Evolutionary conservation across 495 filamentous ascomycete genomes (phyloP), one percentile per base, ranked within the genome.

Genomic region (Delitschia confertaspora): DNA sequence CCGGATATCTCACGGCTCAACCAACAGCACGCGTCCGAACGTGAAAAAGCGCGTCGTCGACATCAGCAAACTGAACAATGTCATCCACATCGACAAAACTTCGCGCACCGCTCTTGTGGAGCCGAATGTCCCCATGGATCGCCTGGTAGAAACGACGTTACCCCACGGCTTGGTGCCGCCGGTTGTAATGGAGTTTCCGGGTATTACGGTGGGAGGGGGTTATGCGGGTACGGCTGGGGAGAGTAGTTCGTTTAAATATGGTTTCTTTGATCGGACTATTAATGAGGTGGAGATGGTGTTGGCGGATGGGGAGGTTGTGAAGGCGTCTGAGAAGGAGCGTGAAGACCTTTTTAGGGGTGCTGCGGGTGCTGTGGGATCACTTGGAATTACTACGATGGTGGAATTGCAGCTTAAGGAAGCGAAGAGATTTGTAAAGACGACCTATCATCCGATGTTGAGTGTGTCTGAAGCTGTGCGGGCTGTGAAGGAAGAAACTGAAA

Each of bases 1-100:
- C 64, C 76, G 83, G 39, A 85, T 89, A 62, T 76, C 67, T 62
- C 83, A 88, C 68, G 83, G 84, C 45, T 78, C 78, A 0, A 87
- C 83, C 22, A 88, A 87, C 62, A 79, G 70, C 59, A 88, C 82
- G 13, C 77, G 81, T 1, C 69, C 66, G 4, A 57, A 63, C 2
- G 44, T 54, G 10, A 57, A 64, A 30, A 58, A 60, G 29, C 58
- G 56, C 34, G 68, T 68, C 6, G 63, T 82, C 32, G 74, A 85
- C 55, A 80, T 69, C 31, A 69, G 56, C 33, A n/a, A 35, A 7
- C 55, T 66, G 13, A 23, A 42, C 6, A 40, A 62, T 45, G 56
- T 66, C 0, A 36, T 66, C 0, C 42, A 57, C 8, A 66, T 77
- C 31, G 66, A 75, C 57, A 32, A 45, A 0, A 20, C 50, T 17